Evolutionary conservation across 192 early-diverging fungal species (phyloP).

Genomic region (Coemansia sp.): DNA sequence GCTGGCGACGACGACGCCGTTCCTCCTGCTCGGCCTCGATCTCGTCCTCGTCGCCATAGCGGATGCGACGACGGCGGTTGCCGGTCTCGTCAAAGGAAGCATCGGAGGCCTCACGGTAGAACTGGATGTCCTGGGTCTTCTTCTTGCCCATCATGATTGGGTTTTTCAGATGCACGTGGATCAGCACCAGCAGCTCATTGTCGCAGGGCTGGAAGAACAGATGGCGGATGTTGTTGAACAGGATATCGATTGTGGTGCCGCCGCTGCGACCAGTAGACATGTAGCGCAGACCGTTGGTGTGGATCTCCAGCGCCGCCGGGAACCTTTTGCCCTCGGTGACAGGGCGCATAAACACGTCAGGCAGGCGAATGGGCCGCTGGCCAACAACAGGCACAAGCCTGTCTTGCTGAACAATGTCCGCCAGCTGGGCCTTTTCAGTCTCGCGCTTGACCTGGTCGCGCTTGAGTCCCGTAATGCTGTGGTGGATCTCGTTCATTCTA

Average conservation of each 20-base stretch:
- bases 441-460: conserved; percentile 92
- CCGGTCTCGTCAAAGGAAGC: conserved; percentile 97
- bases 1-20: conserved; percentile 70
- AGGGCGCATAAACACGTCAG: conserved; percentile 93
- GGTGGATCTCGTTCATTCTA: conserved; percentile 82
- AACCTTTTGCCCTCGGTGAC: conserved; percentile 85
- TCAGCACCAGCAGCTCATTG: conserved; percentile 88
- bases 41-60: conserved; percentile 99
- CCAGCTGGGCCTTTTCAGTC: conserved; percentile 91
- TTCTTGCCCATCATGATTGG: conserved; percentile 98
- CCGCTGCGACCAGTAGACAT: conserved; percentile 68
- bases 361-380: conserved; percentile 71
- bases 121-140: conserved; percentile 97
- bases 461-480: conserved; percentile 87
- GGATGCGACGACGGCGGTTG: conserved; percentile 78
- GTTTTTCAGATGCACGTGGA: conserved; percentile 96
- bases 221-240: conserved; percentile 98
- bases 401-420: conserved; percentile 94
- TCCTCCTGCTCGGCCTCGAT: conserved; percentile 95
- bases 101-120: conserved; percentile 95
- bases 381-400: conserved; percentile 77
- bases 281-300: conserved; percentile 93
- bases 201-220: conserved; percentile 99
- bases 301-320: conserved; percentile 95
- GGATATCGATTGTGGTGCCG: conserved; percentile 85